Conservation (phyloP, 129 eudicot genomes). For the Tagetes patula region DNA sequence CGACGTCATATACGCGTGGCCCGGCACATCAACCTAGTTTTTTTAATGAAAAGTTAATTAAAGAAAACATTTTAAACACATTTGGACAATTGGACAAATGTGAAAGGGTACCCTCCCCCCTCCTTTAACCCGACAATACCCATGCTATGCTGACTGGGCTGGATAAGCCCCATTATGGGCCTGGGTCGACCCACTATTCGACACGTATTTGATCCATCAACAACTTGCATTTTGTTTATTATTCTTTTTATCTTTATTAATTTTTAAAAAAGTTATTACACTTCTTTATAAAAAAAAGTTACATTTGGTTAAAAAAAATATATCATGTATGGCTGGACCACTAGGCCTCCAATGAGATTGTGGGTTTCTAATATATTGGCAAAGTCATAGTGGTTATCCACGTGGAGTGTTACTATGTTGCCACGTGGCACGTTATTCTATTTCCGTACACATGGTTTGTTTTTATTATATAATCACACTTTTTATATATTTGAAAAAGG, state of each 20-base stretch:
- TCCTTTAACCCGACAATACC: slow-evolving; percentile 35
- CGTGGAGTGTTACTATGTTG: slow-evolving; percentile 10
- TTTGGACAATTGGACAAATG: slow-evolving; percentile 11
- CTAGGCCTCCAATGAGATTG: slow-evolving; percentile 38
- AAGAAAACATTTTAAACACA: background rate
- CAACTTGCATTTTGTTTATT: slow-evolving; percentile 32
- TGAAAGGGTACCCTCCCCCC: slow-evolving; percentile 23
- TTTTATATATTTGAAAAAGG: background rate
- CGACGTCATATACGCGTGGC: too few relatives aligned
- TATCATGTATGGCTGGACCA: slow-evolving; percentile 34
- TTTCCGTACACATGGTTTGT: slow-evolving; percentile 14
- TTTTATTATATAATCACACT: slow-evolving; percentile 9
- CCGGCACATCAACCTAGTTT: too few relatives aligned
- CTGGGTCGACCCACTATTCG: slow-evolving; percentile 38
- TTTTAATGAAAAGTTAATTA: background rate
- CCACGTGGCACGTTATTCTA: slow-evolving; percentile 25
- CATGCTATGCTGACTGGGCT: slow-evolving; percentile 44
- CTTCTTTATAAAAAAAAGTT: slow-evolving; percentile 16
- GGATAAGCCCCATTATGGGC: slow-evolving; percentile 36
- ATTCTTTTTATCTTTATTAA: slow-evolving; percentile 2
- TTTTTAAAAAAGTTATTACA: background rate
- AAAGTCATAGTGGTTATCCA: slow-evolving; percentile 20
- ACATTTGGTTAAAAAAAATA: slow-evolving; percentile 9
- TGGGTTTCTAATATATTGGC: slow-evolving; percentile 23
- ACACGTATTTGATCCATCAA: slow-evolving; percentile 43